Percentiles rank a stretch among this genome's conserved stretches.
Conservation (phyloP, 73 alveolate species). For the Paramecium caudatum region DNA sequence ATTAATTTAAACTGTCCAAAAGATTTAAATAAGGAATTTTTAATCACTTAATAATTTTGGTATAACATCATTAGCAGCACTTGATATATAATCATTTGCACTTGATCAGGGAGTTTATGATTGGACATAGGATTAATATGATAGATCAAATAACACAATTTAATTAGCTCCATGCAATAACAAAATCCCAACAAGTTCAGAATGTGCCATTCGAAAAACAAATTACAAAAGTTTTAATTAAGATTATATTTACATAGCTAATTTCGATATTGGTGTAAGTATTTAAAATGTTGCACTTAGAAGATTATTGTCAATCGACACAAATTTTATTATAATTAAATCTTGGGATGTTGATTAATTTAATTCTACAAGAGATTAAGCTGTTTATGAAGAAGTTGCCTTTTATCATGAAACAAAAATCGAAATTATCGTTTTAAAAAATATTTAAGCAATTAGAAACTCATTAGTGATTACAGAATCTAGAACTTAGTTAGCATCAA, state of each 20-base stretch:
- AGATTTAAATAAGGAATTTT: background rate
- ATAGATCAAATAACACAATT: too few species aligned
- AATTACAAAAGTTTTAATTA: background rate
- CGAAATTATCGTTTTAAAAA: background rate
- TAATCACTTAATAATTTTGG: background rate
- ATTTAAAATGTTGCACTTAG: background rate
- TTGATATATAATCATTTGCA: background rate
- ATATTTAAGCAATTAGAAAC: background rate
- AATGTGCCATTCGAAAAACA: conserved; percentile 39
- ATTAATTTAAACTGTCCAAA: background rate
- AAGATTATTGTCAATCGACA: background rate
- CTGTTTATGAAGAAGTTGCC: background rate
- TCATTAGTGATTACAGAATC: background rate
- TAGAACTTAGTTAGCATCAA: background rate
- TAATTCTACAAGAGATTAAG: conserved; percentile 18
- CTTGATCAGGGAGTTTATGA: background rate
- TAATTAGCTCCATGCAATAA: conserved; percentile 7
- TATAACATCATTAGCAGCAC: background rate
- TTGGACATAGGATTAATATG: conserved; percentile 4
- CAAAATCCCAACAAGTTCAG: background rate
- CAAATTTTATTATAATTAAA: background rate
- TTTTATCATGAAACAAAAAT: background rate
- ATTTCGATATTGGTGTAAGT: background rate
- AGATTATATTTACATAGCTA: background rate
- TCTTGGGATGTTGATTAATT: conserved; percentile 46